Percentiles rank a stretch among this genome's conserved stretches.
phyloP scores from a whole-genome alignment of 441 rosid genomes.

The Jatropha multifida region DNA sequence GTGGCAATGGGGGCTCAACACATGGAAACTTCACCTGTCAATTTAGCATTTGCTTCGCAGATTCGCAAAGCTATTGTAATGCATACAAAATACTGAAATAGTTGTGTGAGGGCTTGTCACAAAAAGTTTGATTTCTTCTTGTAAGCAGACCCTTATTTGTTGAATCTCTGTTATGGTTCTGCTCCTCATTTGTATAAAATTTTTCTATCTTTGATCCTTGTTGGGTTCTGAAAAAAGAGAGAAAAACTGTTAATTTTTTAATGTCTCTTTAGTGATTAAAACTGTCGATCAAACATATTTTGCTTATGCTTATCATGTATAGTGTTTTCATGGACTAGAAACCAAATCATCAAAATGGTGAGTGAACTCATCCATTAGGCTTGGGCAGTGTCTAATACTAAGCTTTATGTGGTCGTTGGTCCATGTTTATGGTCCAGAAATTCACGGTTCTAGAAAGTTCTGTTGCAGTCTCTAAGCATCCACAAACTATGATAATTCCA shows the following conservation, averaged over 20 bases:
- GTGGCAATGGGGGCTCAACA: not conserved
- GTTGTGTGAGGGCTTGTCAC: slow-evolving; percentile 9
- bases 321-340: not conserved
- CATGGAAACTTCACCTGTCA: not conserved
- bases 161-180: slow-evolving; percentile 3
- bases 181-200: not conserved
- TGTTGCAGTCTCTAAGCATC: not conserved
- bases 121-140: slow-evolving; percentile 14
- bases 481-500: slow-evolving; percentile 30
- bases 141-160: slow-evolving; percentile 19
- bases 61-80: slow-evolving; percentile 17
- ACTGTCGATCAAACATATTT: not conserved
- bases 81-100: not conserved
- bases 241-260: not conserved
- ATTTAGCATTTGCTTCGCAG: not conserved
- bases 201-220: not conserved
- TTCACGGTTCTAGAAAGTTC: slow-evolving; percentile 10
- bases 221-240: not conserved
- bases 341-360: too few relatives aligned
- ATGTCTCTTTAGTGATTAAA: not conserved
- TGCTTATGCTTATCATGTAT: not conserved
- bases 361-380: too few relatives aligned
- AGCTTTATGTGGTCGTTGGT: too few relatives aligned
- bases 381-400: too few relatives aligned
- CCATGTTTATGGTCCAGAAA: not conserved